Conservation (phyloP, 306 rosid species). For the Cyclanthera cordifolia region DNA sequence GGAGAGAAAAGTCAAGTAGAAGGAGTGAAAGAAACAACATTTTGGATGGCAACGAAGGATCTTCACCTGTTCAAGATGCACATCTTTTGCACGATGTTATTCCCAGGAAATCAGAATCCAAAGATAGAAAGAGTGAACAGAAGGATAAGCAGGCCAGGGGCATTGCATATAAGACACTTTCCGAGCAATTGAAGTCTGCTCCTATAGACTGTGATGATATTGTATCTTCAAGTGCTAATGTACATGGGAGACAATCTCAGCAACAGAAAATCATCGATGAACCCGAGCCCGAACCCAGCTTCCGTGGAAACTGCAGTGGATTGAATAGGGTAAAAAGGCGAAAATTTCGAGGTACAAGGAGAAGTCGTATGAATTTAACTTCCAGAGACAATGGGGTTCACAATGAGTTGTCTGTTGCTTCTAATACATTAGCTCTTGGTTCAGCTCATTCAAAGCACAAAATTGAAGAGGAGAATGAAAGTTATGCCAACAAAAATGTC, state of each 20-base stretch:
- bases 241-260: slow-evolving; percentile 38
- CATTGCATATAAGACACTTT: slow-evolving; percentile 55
- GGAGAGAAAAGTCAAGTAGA: slow-evolving; percentile 61
- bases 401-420: slow-evolving; percentile 82
- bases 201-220: slow-evolving; percentile 70
- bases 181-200: slow-evolving; percentile 57
- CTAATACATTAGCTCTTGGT: slow-evolving; percentile 62
- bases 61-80: slow-evolving; percentile 32
- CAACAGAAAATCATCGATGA: slow-evolving; percentile 45
- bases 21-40: slow-evolving; percentile 50
- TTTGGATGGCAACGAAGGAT: slow-evolving; percentile 43
- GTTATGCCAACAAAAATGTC: slow-evolving; percentile 44
- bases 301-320: slow-evolving; percentile 45
- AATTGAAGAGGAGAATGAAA: slow-evolving; percentile 49
- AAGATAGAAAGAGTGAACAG: slow-evolving; percentile 47
- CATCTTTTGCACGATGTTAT: slow-evolving; percentile 40
- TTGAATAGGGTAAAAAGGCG: slow-evolving; percentile 60
- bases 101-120: slow-evolving; percentile 57
- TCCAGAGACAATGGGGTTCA: slow-evolving; percentile 69
- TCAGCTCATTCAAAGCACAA: slow-evolving; percentile 42
- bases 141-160: slow-evolving; percentile 54
- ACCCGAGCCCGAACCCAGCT: slow-evolving; percentile 50
- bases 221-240: slow-evolving; percentile 58
- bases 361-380: slow-evolving; percentile 44
- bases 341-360: slow-evolving; percentile 58